Conservation (phyloP, 78 protist species). For the slime mould (Dictyostelium discoideum) region DNA sequence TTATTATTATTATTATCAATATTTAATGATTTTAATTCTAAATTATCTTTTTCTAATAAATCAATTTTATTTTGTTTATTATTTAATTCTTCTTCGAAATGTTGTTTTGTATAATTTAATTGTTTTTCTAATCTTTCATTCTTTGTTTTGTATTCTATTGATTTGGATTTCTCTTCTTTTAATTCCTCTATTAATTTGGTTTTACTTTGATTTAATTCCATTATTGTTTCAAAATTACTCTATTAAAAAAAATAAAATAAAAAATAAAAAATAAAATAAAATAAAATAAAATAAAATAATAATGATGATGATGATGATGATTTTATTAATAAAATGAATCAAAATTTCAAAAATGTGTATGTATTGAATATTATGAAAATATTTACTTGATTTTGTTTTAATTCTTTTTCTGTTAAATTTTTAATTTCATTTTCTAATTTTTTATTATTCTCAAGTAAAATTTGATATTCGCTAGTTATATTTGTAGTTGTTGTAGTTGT, state of each 20-base stretch:
- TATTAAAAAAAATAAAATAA: not conserved
- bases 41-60: not conserved
- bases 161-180: slow-evolving; percentile 15
- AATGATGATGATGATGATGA: not conserved
- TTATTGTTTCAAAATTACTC: not conserved
- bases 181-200: not conserved
- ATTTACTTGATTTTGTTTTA: not conserved
- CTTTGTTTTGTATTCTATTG: slow-evolving; percentile 30
- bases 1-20: not conserved
- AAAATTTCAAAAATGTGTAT: too few species aligned
- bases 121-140: slow-evolving; percentile 30
- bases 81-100: slow-evolving; percentile 35
- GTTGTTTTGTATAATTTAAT: not conserved
- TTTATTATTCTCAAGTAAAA: not conserved
- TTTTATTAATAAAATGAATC: not conserved
- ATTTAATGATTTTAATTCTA: not conserved
- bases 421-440: not conserved
- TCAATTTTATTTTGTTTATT: slow-evolving; percentile 5
- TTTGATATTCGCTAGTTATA: not conserved
- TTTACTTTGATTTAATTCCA: not conserved
- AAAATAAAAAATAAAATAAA: too few species aligned
- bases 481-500: not conserved
- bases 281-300: too few species aligned
- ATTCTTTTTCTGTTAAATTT: not conserved
- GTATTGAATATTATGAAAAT: not conserved